These are phyloP conservation scores for Lizonia empirigonia DNA, from an alignment of 2,329 filamentous ascomycete species.

Conservation along the genomic window DNA sequence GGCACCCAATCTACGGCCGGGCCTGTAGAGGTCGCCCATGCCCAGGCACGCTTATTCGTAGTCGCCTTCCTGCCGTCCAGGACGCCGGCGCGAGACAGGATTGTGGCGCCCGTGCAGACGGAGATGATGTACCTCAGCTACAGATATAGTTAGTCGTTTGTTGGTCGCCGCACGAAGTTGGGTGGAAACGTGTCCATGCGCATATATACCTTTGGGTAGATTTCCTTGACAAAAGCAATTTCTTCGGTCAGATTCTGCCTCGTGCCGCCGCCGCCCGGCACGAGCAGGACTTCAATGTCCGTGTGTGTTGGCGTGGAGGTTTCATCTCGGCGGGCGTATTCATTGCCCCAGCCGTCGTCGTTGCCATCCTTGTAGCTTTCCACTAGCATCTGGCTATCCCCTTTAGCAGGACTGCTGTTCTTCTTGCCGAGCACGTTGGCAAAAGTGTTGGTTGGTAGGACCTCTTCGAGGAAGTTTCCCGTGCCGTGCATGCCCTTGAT, in stretches of 20 bases:
- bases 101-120: constrained; percentile 67
- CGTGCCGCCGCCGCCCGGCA: constrained; percentile 66
- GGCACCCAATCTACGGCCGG: constrained; percentile 61
- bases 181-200: constrained; percentile 23
- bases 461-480: constrained; percentile 43
- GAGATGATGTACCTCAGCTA: constrained; percentile 61
- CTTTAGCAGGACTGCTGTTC: constrained; percentile 1
- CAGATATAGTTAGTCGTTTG: background rate
- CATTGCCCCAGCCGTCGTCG: constrained; percentile 13
- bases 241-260: constrained; percentile 42
- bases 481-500: constrained; percentile 23
- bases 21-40: constrained; percentile 53
- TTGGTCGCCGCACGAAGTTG: background rate
- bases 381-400: constrained; percentile 1
- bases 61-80: constrained; percentile 66
- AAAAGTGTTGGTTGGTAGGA: constrained; percentile 61
- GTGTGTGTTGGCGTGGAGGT: constrained; percentile 3
- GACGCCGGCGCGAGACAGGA: constrained; percentile 64
- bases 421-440: constrained; percentile 49
- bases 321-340: constrained; percentile 16
- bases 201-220: constrained; percentile 54
- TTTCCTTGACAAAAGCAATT: constrained; percentile 55
- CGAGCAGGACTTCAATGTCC: constrained; percentile 65
- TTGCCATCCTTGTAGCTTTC: constrained; percentile 1
- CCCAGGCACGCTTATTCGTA: constrained; percentile 67